phyloP scores from a whole-genome alignment of 2,329 filamentous ascomycete genomes.

The Colletotrichum viniferum region DNA sequence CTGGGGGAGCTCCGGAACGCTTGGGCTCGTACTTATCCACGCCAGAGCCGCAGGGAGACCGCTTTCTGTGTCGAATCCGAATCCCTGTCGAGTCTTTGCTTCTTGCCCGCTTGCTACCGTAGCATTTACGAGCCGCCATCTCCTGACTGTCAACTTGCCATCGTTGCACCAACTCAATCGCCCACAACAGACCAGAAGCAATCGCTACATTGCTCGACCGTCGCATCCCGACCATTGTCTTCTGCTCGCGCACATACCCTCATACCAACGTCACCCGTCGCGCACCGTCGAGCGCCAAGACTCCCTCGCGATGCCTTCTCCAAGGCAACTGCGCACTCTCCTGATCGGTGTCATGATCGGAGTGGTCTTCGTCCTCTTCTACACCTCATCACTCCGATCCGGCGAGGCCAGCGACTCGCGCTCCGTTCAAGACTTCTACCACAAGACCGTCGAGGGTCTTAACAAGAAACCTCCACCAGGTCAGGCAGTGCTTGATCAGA shows the following conservation, averaged over 20 bases:
- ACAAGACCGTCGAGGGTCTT: constrained; percentile 62
- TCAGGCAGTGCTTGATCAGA: constrained; percentile 45
- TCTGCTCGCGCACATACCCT: background rate
- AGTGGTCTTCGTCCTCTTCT: constrained; percentile 74
- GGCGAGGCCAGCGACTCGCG: constrained; percentile 49
- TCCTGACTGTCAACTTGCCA: background rate
- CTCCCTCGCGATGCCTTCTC: constrained; percentile 63
- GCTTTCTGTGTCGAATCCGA: background rate
- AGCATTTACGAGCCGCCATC: background rate
- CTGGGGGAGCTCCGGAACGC: constrained; percentile 18
- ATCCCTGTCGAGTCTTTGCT: background rate
- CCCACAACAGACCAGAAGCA: background rate
- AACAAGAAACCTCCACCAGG: constrained; percentile 23
- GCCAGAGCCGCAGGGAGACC: background rate
- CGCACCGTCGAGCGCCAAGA: background rate
- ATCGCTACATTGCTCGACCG: background rate
- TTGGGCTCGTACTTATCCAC: background rate
- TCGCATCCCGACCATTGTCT: background rate
- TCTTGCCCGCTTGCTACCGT: background rate
- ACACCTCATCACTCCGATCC: constrained; percentile 65
- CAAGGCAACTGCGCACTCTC: constrained; percentile 72
- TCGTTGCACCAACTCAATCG: background rate
- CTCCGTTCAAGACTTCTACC: constrained; percentile 61
- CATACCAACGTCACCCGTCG: background rate
- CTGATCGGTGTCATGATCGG: constrained; percentile 67